Conservation (phyloP, 225 moss, liverwort and hornwort species). For the Marchantia polymorpha region DNA sequence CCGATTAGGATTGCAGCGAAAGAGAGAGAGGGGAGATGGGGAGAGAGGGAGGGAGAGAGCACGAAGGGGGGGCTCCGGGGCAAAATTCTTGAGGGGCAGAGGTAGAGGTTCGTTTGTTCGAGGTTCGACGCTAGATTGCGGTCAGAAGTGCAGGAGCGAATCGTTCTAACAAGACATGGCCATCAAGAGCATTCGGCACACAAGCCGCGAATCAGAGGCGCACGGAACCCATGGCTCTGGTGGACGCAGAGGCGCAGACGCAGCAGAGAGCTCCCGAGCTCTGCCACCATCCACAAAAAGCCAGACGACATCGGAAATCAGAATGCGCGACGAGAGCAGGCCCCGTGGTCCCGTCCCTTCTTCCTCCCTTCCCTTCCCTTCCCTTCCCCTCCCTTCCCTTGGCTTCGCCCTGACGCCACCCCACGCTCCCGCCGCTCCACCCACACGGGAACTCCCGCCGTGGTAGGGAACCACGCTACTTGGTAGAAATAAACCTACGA, state of each 20-base stretch:
- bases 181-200: not conserved
- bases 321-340: not conserved
- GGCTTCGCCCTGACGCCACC: not conserved
- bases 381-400: too few species aligned
- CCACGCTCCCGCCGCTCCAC: not conserved
- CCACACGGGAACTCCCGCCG: slow-evolving; percentile 3
- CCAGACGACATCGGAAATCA: not conserved
- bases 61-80: not conserved
- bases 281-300: slow-evolving; percentile 12
- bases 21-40: not conserved
- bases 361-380: not conserved
- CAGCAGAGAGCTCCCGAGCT: not conserved
- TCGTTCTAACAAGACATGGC: not conserved
- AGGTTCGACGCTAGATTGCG: not conserved
- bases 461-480: not conserved
- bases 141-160: not conserved
- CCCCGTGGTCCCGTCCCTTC: not conserved
- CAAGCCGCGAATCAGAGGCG: not conserved
- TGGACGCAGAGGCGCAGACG: not conserved
- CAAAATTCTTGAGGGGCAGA: not conserved
- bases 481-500: not conserved
- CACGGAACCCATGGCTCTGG: not conserved
- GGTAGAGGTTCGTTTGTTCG: not conserved
- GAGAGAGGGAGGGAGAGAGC: not conserved
- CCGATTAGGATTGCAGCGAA: too few species aligned